Evolutionary conservation across 169 alveolate species (phyloP), one percentile per base, ranked within the genome.

Genomic region (Cryptosporidium sp.): DNA sequence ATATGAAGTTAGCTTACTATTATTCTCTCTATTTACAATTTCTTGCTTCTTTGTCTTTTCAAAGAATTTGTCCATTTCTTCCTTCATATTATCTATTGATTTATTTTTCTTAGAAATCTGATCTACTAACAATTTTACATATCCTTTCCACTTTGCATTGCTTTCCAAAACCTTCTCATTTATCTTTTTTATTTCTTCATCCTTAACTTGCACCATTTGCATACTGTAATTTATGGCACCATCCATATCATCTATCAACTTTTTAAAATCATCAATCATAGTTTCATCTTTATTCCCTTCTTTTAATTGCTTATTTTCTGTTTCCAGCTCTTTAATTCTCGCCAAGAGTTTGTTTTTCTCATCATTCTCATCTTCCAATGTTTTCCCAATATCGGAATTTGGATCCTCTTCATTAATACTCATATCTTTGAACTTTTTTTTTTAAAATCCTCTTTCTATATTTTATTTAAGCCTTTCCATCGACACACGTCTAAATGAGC

Each of bases 41-140:
- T 80, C 89, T 69, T 62, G 75, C 37, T 80, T 80, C 35, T 65
- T 60, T 21, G 52, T 39, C 29, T 80, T 80, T 26, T 80, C 89
- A 29, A 62, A 42, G 16, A 80, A 37, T 42, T 60, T 80, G 42
- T 65, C 45, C 62, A 60, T 37, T 62, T 80, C 89, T 14, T 61
- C 51, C 18, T 80, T 80, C 65, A 80, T 80, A 18, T 51, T 52
- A 12, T 80, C 75, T 18, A 80, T 42, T 23, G 42, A 18, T 16
- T 31, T 7, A 65, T 80, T 80, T 7, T 80, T 80, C 52, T 37
- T 80, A 9, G 48, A 53, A 26, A 80, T n/a, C 29, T 80, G 75
- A 3, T 65, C 75, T 9, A 44, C 75, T 6, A 80, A 6, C 26
- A 60, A 39, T 29, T 60, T 62, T 14, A 80, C 89, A 26, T 80